A percentile compares a stretch with the other conserved stretches of the same genome.
Conservation (phyloP, 1,284 basidiomycete species). For the Cerioporus squamosus region DNA sequence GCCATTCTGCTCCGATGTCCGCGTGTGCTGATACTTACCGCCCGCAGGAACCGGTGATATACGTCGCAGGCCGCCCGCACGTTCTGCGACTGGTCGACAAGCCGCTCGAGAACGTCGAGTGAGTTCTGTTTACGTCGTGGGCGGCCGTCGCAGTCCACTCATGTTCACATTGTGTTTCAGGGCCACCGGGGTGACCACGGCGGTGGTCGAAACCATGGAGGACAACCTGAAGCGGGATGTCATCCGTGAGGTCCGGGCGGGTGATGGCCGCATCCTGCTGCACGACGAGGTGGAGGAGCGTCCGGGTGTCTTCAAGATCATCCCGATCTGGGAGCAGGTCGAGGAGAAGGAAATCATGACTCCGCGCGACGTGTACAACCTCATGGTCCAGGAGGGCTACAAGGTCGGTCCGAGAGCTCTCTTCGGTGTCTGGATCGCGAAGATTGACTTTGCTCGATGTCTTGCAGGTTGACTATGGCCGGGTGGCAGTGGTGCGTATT, state of each 20-base stretch:
- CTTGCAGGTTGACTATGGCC: constrained; percentile 81
- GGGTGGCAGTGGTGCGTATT: constrained; percentile 79
- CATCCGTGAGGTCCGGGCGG: constrained; percentile 74
- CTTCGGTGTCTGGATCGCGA: background rate
- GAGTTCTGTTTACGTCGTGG: constrained; percentile 34
- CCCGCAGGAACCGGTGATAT: constrained; percentile 89
- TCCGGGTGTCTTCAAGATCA: constrained; percentile 87
- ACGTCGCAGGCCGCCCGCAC: constrained; percentile 89
- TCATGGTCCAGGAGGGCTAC: constrained; percentile 78
- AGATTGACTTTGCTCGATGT: background rate
- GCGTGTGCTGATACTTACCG: background rate
- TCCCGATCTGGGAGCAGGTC: constrained; percentile 89
- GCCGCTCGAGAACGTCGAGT: constrained; percentile 94
- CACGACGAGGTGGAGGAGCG: constrained; percentile 97
- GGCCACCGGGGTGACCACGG: constrained; percentile 93
- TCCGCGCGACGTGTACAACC: constrained; percentile 83
- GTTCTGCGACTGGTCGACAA: constrained; percentile 91
- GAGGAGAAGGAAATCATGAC: constrained; percentile 91
- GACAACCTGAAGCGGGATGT: constrained; percentile 89
- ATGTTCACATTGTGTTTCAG: constrained; percentile 41
- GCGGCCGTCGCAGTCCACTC: background rate
- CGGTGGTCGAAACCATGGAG: constrained; percentile 95
- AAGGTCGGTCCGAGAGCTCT: constrained; percentile 47
- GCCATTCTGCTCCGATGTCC: background rate
- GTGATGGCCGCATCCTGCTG: constrained; percentile 84